Evolutionary conservation across 1,284 basidiomycete species (phyloP).

Genomic region (Athelia sp.): DNA sequence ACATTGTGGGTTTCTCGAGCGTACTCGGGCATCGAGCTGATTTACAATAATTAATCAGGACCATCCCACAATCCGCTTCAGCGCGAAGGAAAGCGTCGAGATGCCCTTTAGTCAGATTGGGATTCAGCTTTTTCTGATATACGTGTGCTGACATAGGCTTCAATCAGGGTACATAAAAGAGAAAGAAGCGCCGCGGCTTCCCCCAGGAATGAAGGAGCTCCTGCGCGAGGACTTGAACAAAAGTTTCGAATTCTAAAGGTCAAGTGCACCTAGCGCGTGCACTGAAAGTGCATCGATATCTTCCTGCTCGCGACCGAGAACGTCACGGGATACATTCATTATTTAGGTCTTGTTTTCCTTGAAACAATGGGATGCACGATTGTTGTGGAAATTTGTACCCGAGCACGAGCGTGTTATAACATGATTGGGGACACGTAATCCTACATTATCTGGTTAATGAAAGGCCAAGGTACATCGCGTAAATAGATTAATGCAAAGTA

Average conservation of each 20-base stretch:
- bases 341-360: too few species aligned
- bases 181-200: slow-evolving; percentile 63
- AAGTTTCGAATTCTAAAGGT: slow-evolving; percentile 76
- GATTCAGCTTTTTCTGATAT: not conserved
- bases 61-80: slow-evolving; percentile 84
- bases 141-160: not conserved
- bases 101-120: slow-evolving; percentile 83
- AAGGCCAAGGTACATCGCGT: too few species aligned
- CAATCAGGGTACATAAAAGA: slow-evolving; percentile 57
- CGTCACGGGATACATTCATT: too few species aligned
- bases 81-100: slow-evolving; percentile 80
- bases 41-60: slow-evolving; percentile 45
- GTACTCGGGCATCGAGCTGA: not conserved
- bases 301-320: too few species aligned
- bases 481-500: too few species aligned
- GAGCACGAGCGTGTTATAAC: too few species aligned
- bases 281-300: too few species aligned
- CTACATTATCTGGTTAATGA: too few species aligned
- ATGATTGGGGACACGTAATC: too few species aligned
- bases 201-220: slow-evolving; percentile 84
- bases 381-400: too few species aligned
- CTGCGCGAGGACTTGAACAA: slow-evolving; percentile 84
- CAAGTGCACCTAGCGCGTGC: too few species aligned
- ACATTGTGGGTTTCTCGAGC: slow-evolving; percentile 42
- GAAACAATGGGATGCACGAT: too few species aligned